Evolutionary conservation across 495 filamentous ascomycete genomes (phyloP).

Genomic region (Xylaria longipes): DNA sequence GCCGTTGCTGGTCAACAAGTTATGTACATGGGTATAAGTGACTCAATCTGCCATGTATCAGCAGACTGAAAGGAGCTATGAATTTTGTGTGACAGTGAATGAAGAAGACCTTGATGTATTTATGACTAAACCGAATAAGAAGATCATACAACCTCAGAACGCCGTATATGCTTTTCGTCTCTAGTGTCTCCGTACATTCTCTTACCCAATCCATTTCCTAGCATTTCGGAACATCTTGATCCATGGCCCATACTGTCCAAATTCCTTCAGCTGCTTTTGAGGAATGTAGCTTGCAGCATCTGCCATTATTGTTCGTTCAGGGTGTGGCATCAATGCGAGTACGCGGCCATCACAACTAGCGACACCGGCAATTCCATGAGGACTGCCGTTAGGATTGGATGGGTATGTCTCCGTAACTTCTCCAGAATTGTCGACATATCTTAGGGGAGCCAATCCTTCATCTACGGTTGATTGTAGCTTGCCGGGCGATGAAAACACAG

Average conservation of each 20-base stretch:
- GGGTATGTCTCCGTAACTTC: constrained; percentile 83
- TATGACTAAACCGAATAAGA: constrained; percentile 2
- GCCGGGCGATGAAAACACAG: constrained; percentile 66
- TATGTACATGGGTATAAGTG: background rate
- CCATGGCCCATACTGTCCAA: constrained; percentile 93
- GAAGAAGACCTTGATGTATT: background rate
- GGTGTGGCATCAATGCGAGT: constrained; percentile 95
- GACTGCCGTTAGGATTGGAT: constrained; percentile 92
- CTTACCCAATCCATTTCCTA: constrained; percentile 80
- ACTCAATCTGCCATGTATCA: constrained; percentile 2
- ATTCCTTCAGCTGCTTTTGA: constrained; percentile 65
- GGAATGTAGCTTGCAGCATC: constrained; percentile 82
- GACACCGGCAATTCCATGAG: constrained; percentile 84
- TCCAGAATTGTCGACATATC: constrained; percentile 83
- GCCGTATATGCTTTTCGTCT: constrained; percentile 14
- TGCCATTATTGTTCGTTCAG: constrained; percentile 86
- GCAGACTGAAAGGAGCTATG: background rate
- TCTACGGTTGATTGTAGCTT: constrained; percentile 63
- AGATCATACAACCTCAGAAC: constrained; percentile 8
- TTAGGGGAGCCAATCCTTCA: constrained; percentile 69
- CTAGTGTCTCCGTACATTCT: background rate
- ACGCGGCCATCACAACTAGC: constrained; percentile 82
- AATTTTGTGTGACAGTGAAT: background rate
- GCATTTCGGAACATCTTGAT: constrained; percentile 79
- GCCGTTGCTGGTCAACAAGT: background rate